Evolutionary conservation across 1,284 basidiomycete genomes (phyloP), one percentile per base, ranked within the genome.

Genomic region (Cryptococcus sp.): DNA sequence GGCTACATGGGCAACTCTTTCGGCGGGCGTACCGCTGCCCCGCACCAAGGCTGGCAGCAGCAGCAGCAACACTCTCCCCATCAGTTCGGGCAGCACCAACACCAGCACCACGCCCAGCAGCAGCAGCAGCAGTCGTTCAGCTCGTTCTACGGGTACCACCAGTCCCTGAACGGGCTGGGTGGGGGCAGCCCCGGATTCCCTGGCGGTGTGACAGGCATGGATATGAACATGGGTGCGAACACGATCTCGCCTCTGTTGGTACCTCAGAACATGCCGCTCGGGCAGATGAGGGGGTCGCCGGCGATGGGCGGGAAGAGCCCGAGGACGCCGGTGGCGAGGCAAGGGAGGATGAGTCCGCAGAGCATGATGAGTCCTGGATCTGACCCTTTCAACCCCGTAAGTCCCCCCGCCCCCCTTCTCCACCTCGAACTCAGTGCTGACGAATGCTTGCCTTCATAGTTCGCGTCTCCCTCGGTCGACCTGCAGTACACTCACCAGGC

Each of bases 311-410:
- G 28, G 28, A 50, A 57, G 36, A 54, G 52, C 33, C 66, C 69
- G 28, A 63, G 70, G 46, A 76, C 71, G 1, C 74, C 75, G 6
- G 54, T 59, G 24, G 56, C 59, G 58, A 66, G 57, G 64, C 69
- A 53, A 59, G 62, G 38, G 24, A 64, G 20, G 52, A 66, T 18
- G 71, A 70, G 8, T 6, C 48, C 45, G 18, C 38, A 42, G 50
- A 66, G 70, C 13, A 62, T 71, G 59, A 71, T 67, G 43, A 72
- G 72, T 9, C 69, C 66, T 42, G 63, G 63, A 23, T 69, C 71
- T n/a, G 76, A 78, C 60, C 76, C 76, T 13, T 78, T 77, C 66
- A 78, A 78, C 60, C 76, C 76, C 8, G 74, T 77, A 53, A 66
- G 72, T 67, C 4, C 7, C 16, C 18, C 21, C 39, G 52, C n/a